Conservation (phyloP, 2,329 filamentous ascomycete genomes). For the Periglandula ipomoeae region DNA sequence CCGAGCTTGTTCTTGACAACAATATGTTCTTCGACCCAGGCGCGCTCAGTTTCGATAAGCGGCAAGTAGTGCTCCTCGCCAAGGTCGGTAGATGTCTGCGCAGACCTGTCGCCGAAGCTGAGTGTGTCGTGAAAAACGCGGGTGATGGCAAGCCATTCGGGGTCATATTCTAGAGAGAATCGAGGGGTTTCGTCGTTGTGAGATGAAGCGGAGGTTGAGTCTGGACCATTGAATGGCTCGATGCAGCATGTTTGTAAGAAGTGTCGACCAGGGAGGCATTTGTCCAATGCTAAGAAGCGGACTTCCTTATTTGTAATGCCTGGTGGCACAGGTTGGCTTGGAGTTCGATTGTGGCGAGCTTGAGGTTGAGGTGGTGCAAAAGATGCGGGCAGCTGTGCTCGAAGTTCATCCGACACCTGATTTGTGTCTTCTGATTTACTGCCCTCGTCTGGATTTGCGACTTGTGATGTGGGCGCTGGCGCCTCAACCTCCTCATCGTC, state of each 20-base stretch:
- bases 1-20: slow-evolving; percentile 50
- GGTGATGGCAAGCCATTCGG: slow-evolving; percentile 91
- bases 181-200: slow-evolving; percentile 24
- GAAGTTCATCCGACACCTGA: slow-evolving; percentile 52
- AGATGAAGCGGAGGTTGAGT: slow-evolving; percentile 14
- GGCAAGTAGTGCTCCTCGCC: slow-evolving; percentile 60
- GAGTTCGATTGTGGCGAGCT: slow-evolving; percentile 27
- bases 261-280: slow-evolving; percentile 69
- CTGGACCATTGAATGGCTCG: slow-evolving; percentile 30
- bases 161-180: slow-evolving; percentile 68
- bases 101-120: slow-evolving; percentile 49
- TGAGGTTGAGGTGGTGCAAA: slow-evolving; percentile 42
- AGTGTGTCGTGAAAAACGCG: slow-evolving; percentile 66
- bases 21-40: slow-evolving; percentile 77
- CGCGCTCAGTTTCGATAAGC: slow-evolving; percentile 58
- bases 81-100: slow-evolving; percentile 46
- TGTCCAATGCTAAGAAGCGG: slow-evolving; percentile 83
- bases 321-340: slow-evolving; percentile 56
- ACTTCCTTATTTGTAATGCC: slow-evolving; percentile 72
- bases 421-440: neutral
- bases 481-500: slow-evolving; percentile 22
- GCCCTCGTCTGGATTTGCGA: neutral
- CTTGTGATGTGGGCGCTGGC: neutral
- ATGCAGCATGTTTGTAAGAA: slow-evolving; percentile 75
- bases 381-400: slow-evolving; percentile 66